phyloP scores from a whole-genome alignment of 495 filamentous ascomycete species.

The Aspergillus heteromorphus region DNA sequence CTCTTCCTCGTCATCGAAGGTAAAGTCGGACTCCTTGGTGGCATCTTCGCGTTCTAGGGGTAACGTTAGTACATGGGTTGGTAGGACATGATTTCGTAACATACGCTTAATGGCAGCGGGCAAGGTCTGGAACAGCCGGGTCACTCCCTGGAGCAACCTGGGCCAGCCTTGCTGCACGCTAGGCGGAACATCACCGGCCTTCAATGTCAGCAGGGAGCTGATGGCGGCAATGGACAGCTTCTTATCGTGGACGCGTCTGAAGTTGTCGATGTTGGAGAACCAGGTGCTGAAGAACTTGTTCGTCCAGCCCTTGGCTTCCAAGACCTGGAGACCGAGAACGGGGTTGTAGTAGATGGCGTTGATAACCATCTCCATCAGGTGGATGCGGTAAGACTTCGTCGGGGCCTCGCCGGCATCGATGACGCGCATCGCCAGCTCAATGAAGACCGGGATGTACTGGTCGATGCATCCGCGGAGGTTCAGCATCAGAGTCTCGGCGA shows the following conservation, averaged over 20 bases:
- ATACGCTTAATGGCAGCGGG: conserved; percentile 79
- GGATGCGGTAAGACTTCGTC: conserved; percentile 82
- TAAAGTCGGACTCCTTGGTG: conserved; percentile 81
- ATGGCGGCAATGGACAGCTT: conserved; percentile 95
- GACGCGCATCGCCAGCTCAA: conserved; percentile 80
- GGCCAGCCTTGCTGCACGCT: conserved; percentile 97
- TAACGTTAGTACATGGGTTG: not conserved
- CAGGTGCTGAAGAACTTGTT: conserved; percentile 98
- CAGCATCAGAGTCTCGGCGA: conserved; percentile 94
- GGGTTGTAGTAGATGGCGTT: conserved; percentile 98
- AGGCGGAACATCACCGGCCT: conserved; percentile 68
- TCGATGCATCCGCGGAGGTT: conserved; percentile 90
- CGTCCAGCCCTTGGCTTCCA: conserved; percentile 92
- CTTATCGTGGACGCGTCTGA: conserved; percentile 94
- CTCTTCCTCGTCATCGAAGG: conserved; percentile 67
- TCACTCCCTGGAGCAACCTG: conserved; percentile 85
- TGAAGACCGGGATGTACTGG: conserved; percentile 76
- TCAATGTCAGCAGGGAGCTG: conserved; percentile 70
- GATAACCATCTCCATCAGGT: conserved; percentile 98
- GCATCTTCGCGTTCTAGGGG: conserved; percentile 76
- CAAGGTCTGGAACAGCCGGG: conserved; percentile 83
- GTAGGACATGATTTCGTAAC: conserved; percentile 26
- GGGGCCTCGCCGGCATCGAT: conserved; percentile 67
- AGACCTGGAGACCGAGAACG: conserved; percentile 67
- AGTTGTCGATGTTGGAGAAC: conserved; percentile 94